A percentile compares a stretch with the other conserved stretches of the same genome.
Conservation (phyloP, 495 filamentous ascomycete species). For the Hyphodiscus hymeniophilus region DNA sequence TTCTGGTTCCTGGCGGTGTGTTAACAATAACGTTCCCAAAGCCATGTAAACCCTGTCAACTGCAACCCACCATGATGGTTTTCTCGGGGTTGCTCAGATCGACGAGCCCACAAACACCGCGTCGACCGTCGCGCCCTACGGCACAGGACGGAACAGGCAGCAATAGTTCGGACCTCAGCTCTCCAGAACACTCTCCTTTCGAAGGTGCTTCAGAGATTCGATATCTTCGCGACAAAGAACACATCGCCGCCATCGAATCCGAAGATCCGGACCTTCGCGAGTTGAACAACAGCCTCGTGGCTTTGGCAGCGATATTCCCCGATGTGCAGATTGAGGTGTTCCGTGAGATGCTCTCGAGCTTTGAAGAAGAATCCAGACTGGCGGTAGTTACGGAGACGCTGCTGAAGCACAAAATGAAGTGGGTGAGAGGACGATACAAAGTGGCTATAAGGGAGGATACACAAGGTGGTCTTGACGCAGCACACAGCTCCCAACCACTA, state of each 20-base stretch:
- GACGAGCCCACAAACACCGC: conserved; percentile 8
- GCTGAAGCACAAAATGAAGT: conserved; percentile 65
- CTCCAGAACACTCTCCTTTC: conserved; percentile 8
- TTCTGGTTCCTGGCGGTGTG: not conserved
- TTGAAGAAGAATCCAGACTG: conserved; percentile 74
- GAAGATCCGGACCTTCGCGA: conserved; percentile 55
- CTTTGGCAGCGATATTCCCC: conserved; percentile 72
- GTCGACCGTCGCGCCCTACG: conserved; percentile 5
- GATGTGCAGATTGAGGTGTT: conserved; percentile 87
- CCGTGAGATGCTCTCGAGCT: conserved; percentile 73
- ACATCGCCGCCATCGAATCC: conserved; percentile 30
- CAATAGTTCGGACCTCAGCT: conserved; percentile 8
- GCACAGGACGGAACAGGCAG: not conserved
- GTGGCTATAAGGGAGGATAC: conserved; percentile 27
- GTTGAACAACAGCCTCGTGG: conserved; percentile 66
- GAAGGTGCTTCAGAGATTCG: conserved; percentile 18
- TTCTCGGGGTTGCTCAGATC: conserved; percentile 22
- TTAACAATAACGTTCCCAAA: not conserved
- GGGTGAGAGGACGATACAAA: conserved; percentile 68
- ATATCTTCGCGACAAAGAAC: conserved; percentile 38
- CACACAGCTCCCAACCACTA: conserved; percentile 14
- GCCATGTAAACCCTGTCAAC: conserved; percentile 3
- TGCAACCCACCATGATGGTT: conserved; percentile 21
- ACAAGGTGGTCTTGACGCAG: conserved; percentile 3
- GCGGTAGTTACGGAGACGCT: conserved; percentile 80